Base-by-base conservation (phyloP, 805 yeast species). In the Metschnikowia sp. region DNA sequence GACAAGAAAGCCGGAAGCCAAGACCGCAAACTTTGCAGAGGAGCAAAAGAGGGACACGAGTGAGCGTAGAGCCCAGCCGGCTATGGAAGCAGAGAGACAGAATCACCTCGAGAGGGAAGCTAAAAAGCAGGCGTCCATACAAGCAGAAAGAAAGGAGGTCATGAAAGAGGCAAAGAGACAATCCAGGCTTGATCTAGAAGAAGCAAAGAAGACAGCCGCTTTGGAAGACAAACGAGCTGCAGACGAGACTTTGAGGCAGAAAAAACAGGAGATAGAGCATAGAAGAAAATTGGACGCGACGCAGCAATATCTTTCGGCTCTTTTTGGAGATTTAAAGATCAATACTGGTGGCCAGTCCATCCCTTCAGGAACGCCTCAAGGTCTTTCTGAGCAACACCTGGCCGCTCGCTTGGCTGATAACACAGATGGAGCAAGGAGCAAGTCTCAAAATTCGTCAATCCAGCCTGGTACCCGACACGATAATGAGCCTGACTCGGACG, bases 301-400 rank as follows among this genome's bases (percentile, higher is more conserved):
- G 43, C 36, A 44, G 37, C 52, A 54, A 29, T 50, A 45, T 13
- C 22, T 55, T 30, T 41, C 48, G 10, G 50, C 45, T 19, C 44
- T 56, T 33, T 50, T 56, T 22, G 53, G 54, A 22, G 26, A 22
- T 22, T 22, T 22, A 22, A 22, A 7, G 26, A 22, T 22, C 7
- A 22, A 22, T 22, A 22, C 26, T 4, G 26, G 7, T 22, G 26
- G 26, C 26, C 26, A 22, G 5, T 22, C 26, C 26, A 22, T 22
- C 26, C 26, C 26, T 22, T 22, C 26, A 22, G 26, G 26, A 22
- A 7, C 26, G 26, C 26, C 26, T 7, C 26, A 22, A 22, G 7
- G 26, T 22, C 26, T 4, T 22, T 22, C 26, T 22, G 26, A 22
- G 26, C 26, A 22, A 5, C 7, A 5, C 2, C 26, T 22, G 26